Conservation (phyloP, 768 basidiomycete genomes). For the Hysterangium stoloniferum region DNA sequence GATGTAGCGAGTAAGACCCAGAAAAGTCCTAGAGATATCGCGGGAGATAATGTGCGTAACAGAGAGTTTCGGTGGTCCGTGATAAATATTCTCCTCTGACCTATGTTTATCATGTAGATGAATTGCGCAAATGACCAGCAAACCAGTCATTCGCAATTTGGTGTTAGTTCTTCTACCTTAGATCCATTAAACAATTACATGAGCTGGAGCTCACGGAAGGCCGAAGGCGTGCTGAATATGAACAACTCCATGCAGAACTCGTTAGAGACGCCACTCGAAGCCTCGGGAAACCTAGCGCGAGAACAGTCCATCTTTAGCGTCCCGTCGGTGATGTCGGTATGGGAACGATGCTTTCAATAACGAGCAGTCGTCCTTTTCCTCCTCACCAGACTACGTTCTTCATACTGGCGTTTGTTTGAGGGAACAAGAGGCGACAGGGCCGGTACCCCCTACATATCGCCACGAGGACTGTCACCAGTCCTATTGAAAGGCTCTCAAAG, state of each 20-base stretch:
- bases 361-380: slow-evolving; percentile 19
- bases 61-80: too few relatives aligned
- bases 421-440: slow-evolving; percentile 1
- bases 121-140: too few relatives aligned
- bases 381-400: too few relatives aligned
- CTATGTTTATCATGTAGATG: not conserved
- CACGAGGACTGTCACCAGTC: slow-evolving; percentile 38
- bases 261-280: slow-evolving; percentile 12
- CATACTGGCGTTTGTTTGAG: not conserved
- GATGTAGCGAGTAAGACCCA: not conserved
- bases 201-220: slow-evolving; percentile 85
- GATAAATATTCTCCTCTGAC: too few relatives aligned
- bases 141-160: slow-evolving; percentile 4
- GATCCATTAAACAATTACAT: slow-evolving; percentile 83
- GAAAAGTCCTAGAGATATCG: not conserved
- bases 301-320: slow-evolving; percentile 54
- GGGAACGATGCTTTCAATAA: slow-evolving; percentile 15
- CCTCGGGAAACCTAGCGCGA: slow-evolving; percentile 37
- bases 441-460: slow-evolving; percentile 31
- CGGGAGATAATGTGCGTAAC: slow-evolving; percentile 7
- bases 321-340: slow-evolving; percentile 20
- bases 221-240: slow-evolving; percentile 77
- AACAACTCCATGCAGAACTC: slow-evolving; percentile 62
- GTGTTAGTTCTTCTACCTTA: slow-evolving; percentile 19
- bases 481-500: slow-evolving; percentile 32